Percentiles rank a stretch among this genome's conserved stretches.
Conservation (phyloP, 192 early-diverging fungal genomes). For the Piromyces sp. region DNA sequence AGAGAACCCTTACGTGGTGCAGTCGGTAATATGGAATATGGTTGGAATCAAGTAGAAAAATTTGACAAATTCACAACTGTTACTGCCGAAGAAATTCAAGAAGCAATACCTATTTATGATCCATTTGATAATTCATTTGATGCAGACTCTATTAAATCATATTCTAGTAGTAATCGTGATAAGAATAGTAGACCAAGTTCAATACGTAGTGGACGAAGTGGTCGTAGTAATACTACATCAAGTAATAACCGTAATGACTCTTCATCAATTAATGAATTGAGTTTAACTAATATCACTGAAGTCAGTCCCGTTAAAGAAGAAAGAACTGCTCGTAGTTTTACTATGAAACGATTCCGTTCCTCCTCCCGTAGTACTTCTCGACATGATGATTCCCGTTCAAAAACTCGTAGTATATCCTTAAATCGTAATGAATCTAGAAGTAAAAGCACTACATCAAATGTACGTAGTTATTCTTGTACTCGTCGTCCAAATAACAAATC, state of each 20-base stretch:
- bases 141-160: neutral
- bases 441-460: neutral
- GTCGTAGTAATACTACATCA: too few species aligned
- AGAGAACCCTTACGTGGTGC: slow-evolving; percentile 79
- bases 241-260: too few species aligned
- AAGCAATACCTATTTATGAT: neutral
- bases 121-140: neutral
- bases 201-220: neutral
- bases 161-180: neutral
- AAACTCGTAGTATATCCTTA: neutral
- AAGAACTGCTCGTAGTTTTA: neutral
- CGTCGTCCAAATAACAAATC: neutral
- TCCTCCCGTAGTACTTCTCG: neutral
- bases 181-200: neutral
- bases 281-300: too few species aligned
- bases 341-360: neutral
- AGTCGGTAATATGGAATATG: slow-evolving; percentile 81
- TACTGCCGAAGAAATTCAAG: neutral
- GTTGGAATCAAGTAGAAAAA: slow-evolving; percentile 48
- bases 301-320: neutral
- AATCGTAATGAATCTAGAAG: neutral
- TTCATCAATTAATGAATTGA: too few species aligned
- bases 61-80: neutral
- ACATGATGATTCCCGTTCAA: neutral
- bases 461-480: neutral